Percentiles rank a stretch among this genome's conserved stretches.
These are phyloP conservation scores for Fagus sylvatica DNA, from an alignment of 306 rosid genomes.

Conservation along the genomic window DNA sequence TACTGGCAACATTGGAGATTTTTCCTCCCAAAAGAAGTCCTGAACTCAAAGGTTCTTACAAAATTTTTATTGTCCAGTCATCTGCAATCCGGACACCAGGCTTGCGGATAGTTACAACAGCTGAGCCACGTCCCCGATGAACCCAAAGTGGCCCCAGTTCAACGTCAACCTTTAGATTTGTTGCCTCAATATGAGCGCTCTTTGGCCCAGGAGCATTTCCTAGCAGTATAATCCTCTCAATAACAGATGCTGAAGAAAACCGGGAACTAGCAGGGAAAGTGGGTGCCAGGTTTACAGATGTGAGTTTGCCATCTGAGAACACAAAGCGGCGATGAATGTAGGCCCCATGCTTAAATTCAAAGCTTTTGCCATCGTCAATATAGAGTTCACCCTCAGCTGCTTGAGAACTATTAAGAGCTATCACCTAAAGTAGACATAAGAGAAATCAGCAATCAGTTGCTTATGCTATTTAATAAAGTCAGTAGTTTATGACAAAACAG, in stretches of 20 bases:
- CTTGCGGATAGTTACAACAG: conserved; percentile 63
- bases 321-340: conserved; percentile 85
- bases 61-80: conserved; percentile 71
- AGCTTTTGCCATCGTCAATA: conserved; percentile 86
- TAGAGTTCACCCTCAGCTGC: conserved; percentile 94
- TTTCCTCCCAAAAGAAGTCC: background rate
- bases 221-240: conserved; percentile 83
- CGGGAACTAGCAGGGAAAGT: conserved; percentile 29
- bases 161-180: conserved; percentile 51
- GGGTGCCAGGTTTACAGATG: conserved; percentile 54
- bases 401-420: conserved; percentile 87
- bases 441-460: conserved; percentile 10
- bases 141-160: conserved; percentile 72
- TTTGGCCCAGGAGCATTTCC: conserved; percentile 63
- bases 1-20: background rate
- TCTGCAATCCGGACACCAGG: conserved; percentile 69
- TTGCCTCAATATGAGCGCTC: conserved; percentile 66
- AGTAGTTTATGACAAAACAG: background rate
- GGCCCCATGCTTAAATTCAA: conserved; percentile 65
- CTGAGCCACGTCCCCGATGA: conserved; percentile 39
- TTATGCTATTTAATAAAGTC: conserved; percentile 13
- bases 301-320: conserved; percentile 67
- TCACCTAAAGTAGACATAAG: conserved; percentile 53
- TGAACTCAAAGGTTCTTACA: conserved; percentile 25
- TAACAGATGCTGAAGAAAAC: conserved; percentile 44